Base-by-base conservation (phyloP, 129 eudicot genomes). In the Tagetes erecta region DNA sequence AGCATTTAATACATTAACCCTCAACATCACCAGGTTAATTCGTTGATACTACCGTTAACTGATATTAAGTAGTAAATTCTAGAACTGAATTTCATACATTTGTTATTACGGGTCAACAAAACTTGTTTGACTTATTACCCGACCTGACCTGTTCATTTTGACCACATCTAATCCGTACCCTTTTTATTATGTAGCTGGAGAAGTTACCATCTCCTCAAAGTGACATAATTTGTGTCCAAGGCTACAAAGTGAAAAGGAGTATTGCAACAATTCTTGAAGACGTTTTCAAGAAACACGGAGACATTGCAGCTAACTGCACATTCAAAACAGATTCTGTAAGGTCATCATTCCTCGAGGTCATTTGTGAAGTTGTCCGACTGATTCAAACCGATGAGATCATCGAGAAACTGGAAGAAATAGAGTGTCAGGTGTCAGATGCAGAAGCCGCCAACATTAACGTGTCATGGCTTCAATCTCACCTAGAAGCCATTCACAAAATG, bases 211-310 rank as follows among this genome's bases (percentile, higher is more conserved):
- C 55, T 46, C 10, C 8, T 68, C 42, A 46, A 1, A 27, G 42
- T 64, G 83, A 12, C 9, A 49, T 40, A 20, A 65, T 82, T 67
- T 53, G 70, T 70, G 64, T 82, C 4, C 68, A 41, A 3, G 82
- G 84, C 40, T 85, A 82, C 82, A 79, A 68, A 39, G 84, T 85
- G 58, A 85, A 79, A 58, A 13, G 65, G 31, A 63, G 55, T 33
- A 45, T 11, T 67, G 89, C 75, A 45, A 60, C 74, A 1, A 45
- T 79, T 44, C 77, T 85, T 30, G 63, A 40, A 35, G 75, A 86
- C 69, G 69, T 82, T 27, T 49, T 82, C 39, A 75, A 58, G 58
- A 67, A 73, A 38, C 71, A 82, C 27, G 82, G 82, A 11, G 79
- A 81, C 58, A 81, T 81, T 37, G 82, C 80, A 53, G 70, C 76